Evolutionary conservation across 2,329 filamentous ascomycete species (phyloP).

Genomic region (Colletotrichum gigasporum): DNA sequence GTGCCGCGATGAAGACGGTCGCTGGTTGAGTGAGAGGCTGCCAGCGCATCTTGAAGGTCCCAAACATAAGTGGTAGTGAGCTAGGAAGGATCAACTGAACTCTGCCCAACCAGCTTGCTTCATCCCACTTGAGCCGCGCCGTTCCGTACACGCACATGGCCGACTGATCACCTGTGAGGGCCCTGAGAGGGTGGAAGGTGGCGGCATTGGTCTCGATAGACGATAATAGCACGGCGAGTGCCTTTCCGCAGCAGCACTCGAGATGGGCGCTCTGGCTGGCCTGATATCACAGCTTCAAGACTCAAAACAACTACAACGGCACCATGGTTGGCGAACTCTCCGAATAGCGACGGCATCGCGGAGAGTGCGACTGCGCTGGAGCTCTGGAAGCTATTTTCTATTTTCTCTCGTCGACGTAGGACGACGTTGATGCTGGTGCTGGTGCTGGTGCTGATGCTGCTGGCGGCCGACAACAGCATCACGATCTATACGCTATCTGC

Average conservation of each 20-base stretch:
- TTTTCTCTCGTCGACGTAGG: no score
- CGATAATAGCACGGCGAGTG: slow-evolving; percentile 8
- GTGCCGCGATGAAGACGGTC: not conserved
- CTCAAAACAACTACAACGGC: not conserved
- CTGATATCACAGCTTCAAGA: not conserved
- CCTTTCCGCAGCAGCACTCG: not conserved
- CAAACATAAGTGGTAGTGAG: not conserved
- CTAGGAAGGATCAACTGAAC: not conserved
- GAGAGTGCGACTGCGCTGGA: not conserved
- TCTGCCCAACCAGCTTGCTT: slow-evolving; percentile 11
- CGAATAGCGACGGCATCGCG: not conserved
- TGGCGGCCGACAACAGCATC: no score
- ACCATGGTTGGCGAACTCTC: not conserved
- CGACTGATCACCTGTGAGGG: slow-evolving; percentile 10
- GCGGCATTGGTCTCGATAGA: not conserved
- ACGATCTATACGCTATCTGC: not conserved
- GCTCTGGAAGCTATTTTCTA: no score
- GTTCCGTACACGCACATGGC: slow-evolving; percentile 5
- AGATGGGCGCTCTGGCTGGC: not conserved
- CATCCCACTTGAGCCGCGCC: not conserved
- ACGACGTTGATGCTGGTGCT: no score
- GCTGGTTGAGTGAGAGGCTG: not conserved
- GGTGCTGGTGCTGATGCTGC: no score
- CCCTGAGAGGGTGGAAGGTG: slow-evolving; percentile 2
- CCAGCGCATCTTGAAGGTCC: not conserved